Conservation (phyloP, 768 basidiomycete species). For the Hortiboletus campestris region DNA sequence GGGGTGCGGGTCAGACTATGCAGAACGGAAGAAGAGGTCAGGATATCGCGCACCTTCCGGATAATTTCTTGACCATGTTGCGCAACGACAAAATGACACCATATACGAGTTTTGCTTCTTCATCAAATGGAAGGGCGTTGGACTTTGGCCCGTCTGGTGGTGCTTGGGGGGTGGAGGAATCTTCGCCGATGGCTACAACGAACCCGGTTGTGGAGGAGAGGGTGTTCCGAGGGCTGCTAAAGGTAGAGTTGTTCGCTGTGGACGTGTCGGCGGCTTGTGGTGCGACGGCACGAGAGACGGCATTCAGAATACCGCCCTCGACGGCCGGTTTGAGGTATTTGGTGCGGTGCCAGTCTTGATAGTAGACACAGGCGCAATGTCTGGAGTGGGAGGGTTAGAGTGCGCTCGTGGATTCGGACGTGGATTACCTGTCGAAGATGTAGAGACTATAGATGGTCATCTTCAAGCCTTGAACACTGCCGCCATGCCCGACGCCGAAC, state of each 20-base stretch:
- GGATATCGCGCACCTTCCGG: constrained; percentile 54
- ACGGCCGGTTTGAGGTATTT: constrained; percentile 69
- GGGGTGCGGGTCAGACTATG: neutral
- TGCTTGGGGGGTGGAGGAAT: constrained; percentile 32
- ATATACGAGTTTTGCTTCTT: constrained; percentile 96
- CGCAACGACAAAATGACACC: constrained; percentile 88
- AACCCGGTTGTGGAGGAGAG: constrained; percentile 63
- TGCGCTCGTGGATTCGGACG: neutral
- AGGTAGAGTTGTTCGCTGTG: constrained; percentile 36
- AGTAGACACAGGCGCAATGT: constrained; percentile 91
- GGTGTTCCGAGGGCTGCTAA: constrained; percentile 64
- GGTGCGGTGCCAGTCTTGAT: constrained; percentile 92
- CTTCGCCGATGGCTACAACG: constrained; percentile 59
- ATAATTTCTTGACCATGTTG: constrained; percentile 94
- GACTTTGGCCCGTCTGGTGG: constrained; percentile 28
- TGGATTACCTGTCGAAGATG: constrained; percentile 77
- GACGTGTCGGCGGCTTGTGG: constrained; percentile 31
- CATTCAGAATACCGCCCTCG: constrained; percentile 72
- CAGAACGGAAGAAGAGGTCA: neutral
- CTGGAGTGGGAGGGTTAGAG: constrained; percentile 37
- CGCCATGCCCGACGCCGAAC: constrained; percentile 10
- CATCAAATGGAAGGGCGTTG: constrained; percentile 83
- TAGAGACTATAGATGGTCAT: constrained; percentile 95
- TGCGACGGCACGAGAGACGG: constrained; percentile 71
- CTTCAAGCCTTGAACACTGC: neutral